These are phyloP conservation scores for Allium fistulosum DNA, from an alignment of 106 monocot genomes.

Conservation along the genomic window DNA sequence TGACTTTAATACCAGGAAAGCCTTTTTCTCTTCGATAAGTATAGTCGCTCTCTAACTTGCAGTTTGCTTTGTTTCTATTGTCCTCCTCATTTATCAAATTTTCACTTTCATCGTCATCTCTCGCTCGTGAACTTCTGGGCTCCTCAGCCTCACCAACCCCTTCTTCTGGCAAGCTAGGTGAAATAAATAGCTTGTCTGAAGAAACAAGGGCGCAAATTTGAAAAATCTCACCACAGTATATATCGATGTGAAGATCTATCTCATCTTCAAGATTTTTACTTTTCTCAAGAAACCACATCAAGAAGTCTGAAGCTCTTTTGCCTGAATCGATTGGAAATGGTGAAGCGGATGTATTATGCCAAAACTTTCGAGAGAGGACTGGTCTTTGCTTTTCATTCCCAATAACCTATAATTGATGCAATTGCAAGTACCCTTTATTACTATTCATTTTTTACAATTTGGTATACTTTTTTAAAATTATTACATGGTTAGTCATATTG, in stretches of 20 bases:
- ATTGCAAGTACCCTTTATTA: no score
- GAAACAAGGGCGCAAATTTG: slow-evolving; percentile 77
- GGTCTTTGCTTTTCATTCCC: slow-evolving; percentile 55
- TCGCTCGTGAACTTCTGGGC: slow-evolving; percentile 12
- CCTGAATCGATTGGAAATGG: slow-evolving; percentile 85
- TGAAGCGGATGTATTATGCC: slow-evolving; percentile 51
- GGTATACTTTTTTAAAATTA: no score
- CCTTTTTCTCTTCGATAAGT: slow-evolving; percentile 74
- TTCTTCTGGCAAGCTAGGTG: slow-evolving; percentile 57
- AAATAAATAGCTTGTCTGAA: slow-evolving; percentile 47
- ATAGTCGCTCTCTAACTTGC: slow-evolving; percentile 31
- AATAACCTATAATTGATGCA: slow-evolving; percentile 30
- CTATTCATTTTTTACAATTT: no score
- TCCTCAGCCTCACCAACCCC: slow-evolving; percentile 82
- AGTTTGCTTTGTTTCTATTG: slow-evolving; percentile 40
- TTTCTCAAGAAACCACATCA: slow-evolving; percentile 47
- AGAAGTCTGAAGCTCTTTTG: slow-evolving; percentile 60
- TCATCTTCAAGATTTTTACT: slow-evolving; percentile 36
- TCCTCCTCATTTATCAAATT: slow-evolving; percentile 11
- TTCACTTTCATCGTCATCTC: slow-evolving; percentile 4
- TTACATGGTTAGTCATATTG: no score
- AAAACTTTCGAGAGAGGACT: slow-evolving; percentile 71
- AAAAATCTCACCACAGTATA: slow-evolving; percentile 83
- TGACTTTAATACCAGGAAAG: slow-evolving; percentile 76
- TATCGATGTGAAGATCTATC: slow-evolving; percentile 39